Conservation (phyloP, 2,329 filamentous ascomycete genomes). For the Blastomyces emzantsi region DNA sequence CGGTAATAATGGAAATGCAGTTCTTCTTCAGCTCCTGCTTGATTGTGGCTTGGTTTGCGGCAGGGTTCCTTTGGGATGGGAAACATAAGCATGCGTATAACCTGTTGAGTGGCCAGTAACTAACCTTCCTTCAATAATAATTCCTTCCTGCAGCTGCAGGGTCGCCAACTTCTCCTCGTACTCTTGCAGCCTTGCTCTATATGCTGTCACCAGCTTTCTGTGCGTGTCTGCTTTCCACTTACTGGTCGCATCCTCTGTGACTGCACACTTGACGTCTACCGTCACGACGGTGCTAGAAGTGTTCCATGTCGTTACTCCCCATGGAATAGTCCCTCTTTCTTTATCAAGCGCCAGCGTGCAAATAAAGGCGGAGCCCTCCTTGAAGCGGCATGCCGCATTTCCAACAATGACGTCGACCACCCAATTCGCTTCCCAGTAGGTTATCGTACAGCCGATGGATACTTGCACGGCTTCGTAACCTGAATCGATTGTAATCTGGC, state of each 20-base stretch:
- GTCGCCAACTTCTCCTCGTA: not conserved
- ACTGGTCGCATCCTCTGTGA: not conserved
- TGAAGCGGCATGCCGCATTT: not conserved
- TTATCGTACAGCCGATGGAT: not conserved
- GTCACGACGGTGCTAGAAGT: not conserved
- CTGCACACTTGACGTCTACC: not conserved
- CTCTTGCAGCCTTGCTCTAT: not conserved
- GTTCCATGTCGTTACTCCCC: not conserved
- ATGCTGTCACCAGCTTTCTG: not conserved
- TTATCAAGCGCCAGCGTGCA: not conserved
- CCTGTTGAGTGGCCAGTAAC: not conserved
- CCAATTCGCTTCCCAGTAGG: not conserved
- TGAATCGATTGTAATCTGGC: not conserved
- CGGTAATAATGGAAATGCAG: not conserved
- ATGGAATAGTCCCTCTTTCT: not conserved
- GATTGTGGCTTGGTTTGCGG: not conserved
- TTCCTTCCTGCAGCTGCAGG: not conserved
- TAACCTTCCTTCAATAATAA: conserved; percentile 1
- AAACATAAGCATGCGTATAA: not conserved
- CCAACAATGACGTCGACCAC: not conserved
- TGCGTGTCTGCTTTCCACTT: not conserved
- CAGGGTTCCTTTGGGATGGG: not conserved
- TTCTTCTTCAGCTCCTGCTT: not conserved
- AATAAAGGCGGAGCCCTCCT: not conserved
- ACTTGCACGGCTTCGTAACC: not conserved